phyloP scores from a whole-genome alignment of 2,329 filamentous ascomycete genomes.

The Pyricularia grisea region DNA sequence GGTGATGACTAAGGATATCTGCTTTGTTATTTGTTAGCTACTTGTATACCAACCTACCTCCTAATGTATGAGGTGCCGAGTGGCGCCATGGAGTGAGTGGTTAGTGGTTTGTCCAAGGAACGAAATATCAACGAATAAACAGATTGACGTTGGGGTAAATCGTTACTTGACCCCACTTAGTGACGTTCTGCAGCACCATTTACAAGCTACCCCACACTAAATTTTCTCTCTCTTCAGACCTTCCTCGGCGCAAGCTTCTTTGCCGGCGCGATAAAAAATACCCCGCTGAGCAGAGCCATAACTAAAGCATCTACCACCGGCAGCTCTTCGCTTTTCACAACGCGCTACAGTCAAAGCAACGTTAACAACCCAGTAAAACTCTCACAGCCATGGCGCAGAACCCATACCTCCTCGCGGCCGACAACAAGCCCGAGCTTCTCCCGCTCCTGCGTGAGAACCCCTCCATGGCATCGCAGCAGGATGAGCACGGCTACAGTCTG shows the following conservation, averaged over 20 bases:
- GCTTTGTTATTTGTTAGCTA: no score
- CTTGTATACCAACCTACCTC: no score
- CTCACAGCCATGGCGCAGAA: slow-evolving; percentile 40
- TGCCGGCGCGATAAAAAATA: not conserved
- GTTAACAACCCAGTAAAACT: not conserved
- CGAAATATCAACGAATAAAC: no score
- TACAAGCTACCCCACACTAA: not conserved
- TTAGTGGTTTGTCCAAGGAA: no score
- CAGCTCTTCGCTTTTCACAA: not conserved
- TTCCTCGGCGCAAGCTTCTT: not conserved
- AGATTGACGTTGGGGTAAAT: not conserved
- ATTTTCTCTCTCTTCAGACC: not conserved
- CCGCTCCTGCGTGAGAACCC: slow-evolving; percentile 66
- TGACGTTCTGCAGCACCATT: not conserved
- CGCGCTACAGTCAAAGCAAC: not conserved
- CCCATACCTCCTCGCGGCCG: slow-evolving; percentile 69
- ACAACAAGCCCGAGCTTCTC: slow-evolving; percentile 66
- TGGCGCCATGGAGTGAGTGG: no score
- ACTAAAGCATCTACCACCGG: not conserved
- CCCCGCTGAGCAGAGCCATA: not conserved
- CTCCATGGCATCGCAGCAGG: slow-evolving; percentile 67
- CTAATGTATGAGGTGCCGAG: no score
- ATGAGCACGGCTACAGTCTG: slow-evolving; percentile 88
- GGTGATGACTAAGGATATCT: no score
- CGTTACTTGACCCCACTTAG: not conserved